Base-by-base conservation (phyloP, 1,139 yeast species). In the Meyerozyma guilliermondii region DNA sequence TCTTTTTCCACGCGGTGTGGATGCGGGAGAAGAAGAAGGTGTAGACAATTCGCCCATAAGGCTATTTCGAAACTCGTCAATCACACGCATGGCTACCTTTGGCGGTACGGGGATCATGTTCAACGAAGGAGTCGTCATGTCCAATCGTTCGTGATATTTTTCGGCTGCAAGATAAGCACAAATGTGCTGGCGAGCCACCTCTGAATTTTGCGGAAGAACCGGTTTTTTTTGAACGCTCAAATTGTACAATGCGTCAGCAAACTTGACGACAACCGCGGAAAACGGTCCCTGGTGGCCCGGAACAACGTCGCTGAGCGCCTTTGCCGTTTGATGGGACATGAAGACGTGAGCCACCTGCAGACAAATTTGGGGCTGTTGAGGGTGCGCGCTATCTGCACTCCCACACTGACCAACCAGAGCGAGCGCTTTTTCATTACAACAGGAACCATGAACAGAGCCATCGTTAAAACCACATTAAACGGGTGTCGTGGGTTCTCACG, bases 161-260 rank as follows among this genome's bases (percentile, higher is more conserved):
- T 80, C 83, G 10, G 75, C 73, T 0, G 86, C 81, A 26, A 83
- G 58, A 47, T 66, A 78, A 2, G 87, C 85, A 58, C 87, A 80
- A 13, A 84, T 58, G 54, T 83, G 89, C 46, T 74, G 74, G 38
- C 91, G 64, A 1, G 86, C 87, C 2, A 76, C 66, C 49, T 83
- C 89, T 41, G 78, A 75, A 31, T 68, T 68, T 27, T 73, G 71
- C 5, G 71, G 65, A 35, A 78, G 68, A 5, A 74, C 59, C 26
- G 74, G 68, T 43, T 73, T 67, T 48, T 75, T 72, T 43, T 68
- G 74, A 14, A 80, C 63, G 29, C 84, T 77, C 3, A 78, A 58
- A 45, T 71, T 74, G 52, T 82, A 74, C 3, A 82, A 59, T 1
- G 78, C 66, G 17, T 71, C 70, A 1, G 81, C 74, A 41, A 77